Percentiles rank a stretch among this genome's conserved stretches.
These are phyloP conservation scores for Pythium brassicae DNA, from an alignment of 352 stramenopile genomes.

Conservation along the genomic window DNA sequence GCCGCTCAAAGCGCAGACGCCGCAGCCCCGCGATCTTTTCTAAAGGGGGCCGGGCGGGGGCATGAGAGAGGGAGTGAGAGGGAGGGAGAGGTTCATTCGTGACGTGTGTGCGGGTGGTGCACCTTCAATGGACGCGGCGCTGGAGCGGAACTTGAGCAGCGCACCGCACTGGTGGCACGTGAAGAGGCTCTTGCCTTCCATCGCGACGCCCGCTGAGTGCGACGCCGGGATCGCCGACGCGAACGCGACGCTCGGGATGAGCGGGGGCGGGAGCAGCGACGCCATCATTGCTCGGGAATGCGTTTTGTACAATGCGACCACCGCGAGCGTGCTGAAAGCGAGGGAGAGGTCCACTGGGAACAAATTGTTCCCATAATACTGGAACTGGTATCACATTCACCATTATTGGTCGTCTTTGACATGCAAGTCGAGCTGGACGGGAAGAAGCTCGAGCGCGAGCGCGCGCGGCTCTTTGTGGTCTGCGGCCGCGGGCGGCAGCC, in stretches of 20 bases:
- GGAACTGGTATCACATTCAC: no score
- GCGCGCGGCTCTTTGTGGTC: constrained; percentile 58
- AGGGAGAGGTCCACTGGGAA: no score
- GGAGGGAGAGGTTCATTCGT: not conserved
- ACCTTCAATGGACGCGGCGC: constrained; percentile 56
- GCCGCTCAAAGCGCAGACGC: constrained; percentile 34
- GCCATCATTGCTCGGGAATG: constrained; percentile 6
- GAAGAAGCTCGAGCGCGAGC: constrained; percentile 1
- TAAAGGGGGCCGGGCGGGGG: constrained; percentile 3
- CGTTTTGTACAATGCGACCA: not conserved
- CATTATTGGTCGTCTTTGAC: no score
- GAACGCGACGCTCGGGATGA: constrained; percentile 15
- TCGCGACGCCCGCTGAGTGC: constrained; percentile 26
- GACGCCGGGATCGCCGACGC: constrained; percentile 13
- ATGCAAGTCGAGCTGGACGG: no score
- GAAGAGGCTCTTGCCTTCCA: constrained; percentile 77
- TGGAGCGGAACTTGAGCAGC: constrained; percentile 69
- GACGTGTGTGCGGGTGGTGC: not conserved
- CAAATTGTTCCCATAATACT: no score
- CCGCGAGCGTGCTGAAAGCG: not conserved
- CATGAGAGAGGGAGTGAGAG: not conserved
- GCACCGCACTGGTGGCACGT: constrained; percentile 68
- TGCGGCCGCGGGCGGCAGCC: constrained; percentile 59
- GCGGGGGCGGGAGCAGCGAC: constrained; percentile 14
- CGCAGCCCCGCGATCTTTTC: constrained; percentile 56